A percentile compares a stretch with the other conserved stretches of the same genome.
phyloP scores from a whole-genome alignment of 352 stramenopile genomes.

The Pythium myriotylum region DNA sequence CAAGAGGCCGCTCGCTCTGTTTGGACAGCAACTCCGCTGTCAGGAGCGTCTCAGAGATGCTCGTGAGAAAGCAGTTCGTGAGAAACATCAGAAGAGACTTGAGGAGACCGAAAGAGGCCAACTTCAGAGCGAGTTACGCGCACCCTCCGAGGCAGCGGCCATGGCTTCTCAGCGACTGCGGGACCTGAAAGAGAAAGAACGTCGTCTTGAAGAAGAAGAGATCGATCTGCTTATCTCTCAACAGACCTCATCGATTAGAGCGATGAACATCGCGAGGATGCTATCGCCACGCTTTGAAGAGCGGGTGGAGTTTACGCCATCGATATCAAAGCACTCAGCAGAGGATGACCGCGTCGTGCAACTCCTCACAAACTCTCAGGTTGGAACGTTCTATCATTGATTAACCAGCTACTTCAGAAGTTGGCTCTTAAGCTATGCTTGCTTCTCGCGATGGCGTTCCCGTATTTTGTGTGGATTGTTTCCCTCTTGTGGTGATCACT shows the following conservation, averaged over 20 bases:
- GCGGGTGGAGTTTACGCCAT: constrained; percentile 49
- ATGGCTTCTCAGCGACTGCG: constrained; percentile 50
- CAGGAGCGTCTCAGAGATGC: constrained; percentile 49
- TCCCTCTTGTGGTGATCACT: constrained; percentile 52
- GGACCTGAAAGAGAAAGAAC: constrained; percentile 49
- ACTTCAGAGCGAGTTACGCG: constrained; percentile 34
- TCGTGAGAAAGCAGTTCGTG: constrained; percentile 38
- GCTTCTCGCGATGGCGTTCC: constrained; percentile 53
- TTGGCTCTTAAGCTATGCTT: constrained; percentile 61
- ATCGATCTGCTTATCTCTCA: constrained; percentile 67
- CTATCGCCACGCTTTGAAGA: constrained; percentile 75
- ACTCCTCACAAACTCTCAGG: constrained; percentile 49
- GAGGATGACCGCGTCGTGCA: constrained; percentile 65
- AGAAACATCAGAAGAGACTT: background rate
- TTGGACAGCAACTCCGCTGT: constrained; percentile 46
- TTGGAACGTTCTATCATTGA: constrained; percentile 74
- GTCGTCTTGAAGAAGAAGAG: constrained; percentile 48
- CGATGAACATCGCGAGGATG: constrained; percentile 84
- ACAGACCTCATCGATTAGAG: constrained; percentile 73
- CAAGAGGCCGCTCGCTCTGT: too few species aligned
- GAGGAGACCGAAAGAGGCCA: constrained; percentile 38
- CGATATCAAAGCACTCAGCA: constrained; percentile 50
- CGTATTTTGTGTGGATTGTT: constrained; percentile 69
- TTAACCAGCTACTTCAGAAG: constrained; percentile 34
- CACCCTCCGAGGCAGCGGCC: constrained; percentile 35